Conservation (phyloP, 23 red algal species). For the Gracilaria gracilis region DNA sequence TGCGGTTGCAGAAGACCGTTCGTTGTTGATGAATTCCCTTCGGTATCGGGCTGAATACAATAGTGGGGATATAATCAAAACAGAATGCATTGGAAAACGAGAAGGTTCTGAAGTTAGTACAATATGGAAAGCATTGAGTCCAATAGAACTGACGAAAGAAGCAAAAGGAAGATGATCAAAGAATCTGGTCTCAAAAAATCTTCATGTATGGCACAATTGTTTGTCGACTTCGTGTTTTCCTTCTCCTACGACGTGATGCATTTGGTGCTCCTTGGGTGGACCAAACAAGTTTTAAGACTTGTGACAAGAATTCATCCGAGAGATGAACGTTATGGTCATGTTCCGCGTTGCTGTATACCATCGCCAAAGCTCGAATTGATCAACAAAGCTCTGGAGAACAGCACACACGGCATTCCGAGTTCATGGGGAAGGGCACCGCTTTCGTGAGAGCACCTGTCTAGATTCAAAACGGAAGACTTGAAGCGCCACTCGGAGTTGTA, state of each 20-base stretch:
- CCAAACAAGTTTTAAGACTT: background rate
- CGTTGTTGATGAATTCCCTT: background rate
- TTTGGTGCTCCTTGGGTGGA: background rate
- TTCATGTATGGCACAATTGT: background rate
- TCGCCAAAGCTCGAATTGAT: background rate
- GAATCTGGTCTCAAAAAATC: constrained; percentile 8
- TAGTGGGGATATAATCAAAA: background rate
- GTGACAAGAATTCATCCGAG: background rate
- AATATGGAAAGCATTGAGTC: background rate
- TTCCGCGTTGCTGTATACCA: background rate
- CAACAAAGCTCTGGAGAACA: background rate
- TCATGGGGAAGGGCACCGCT: constrained; percentile 11
- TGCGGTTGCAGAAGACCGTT: background rate
- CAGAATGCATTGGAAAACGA: background rate
- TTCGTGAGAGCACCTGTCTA: background rate
- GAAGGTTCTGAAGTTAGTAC: background rate
- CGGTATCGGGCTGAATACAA: background rate
- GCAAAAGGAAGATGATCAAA: background rate
- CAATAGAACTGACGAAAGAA: background rate
- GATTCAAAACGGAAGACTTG: constrained; percentile 24
- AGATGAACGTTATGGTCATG: background rate
- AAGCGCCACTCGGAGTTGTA: constrained; percentile 4
- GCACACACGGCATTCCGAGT: background rate
- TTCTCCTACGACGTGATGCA: constrained; percentile 31
- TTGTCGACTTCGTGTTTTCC: background rate